These are phyloP conservation scores for Mesostigma viride DNA, from an alignment of 139 green algal species.

Conservation along the genomic window DNA sequence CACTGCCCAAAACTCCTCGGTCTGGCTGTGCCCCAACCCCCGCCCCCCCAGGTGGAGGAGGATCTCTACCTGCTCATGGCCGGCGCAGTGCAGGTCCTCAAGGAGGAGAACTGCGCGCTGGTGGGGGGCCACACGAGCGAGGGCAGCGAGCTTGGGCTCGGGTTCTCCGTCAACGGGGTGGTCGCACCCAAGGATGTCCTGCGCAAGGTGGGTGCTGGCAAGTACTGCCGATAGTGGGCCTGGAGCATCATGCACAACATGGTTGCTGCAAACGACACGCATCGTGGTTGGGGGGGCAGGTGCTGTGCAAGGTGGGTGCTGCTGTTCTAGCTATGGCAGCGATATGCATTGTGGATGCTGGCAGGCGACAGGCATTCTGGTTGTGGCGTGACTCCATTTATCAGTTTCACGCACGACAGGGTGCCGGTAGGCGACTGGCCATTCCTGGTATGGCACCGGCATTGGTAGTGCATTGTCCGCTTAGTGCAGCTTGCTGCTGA, in stretches of 20 bases:
- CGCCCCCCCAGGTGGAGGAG: constrained; percentile 37
- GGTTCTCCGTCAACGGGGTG: constrained; percentile 52
- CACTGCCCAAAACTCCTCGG: background rate
- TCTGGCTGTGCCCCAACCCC: background rate
- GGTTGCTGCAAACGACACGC: too few species aligned
- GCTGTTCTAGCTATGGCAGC: too few species aligned
- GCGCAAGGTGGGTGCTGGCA: constrained; percentile 27
- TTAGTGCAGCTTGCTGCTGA: too few species aligned
- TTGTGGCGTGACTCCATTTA: too few species aligned
- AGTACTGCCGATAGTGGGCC: too few species aligned
- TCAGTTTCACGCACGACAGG: too few species aligned
- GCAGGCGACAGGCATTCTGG: too few species aligned
- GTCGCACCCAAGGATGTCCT: constrained; percentile 22
- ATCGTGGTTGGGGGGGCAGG: too few species aligned
- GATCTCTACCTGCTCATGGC: constrained; percentile 69
- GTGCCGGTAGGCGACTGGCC: too few species aligned
- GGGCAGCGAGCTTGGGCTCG: constrained; percentile 57
- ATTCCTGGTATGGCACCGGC: too few species aligned
- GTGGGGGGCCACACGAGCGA: constrained; percentile 74
- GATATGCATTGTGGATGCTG: too few species aligned
- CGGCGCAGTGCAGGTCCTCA: constrained; percentile 44
- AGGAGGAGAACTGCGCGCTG: constrained; percentile 51
- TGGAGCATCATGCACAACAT: background rate
- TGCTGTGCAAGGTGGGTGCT: constrained; percentile 43
- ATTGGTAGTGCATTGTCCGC: too few species aligned